Evolutionary conservation across 768 basidiomycete species (phyloP).

Genomic region (Crepidotus variabilis): DNA sequence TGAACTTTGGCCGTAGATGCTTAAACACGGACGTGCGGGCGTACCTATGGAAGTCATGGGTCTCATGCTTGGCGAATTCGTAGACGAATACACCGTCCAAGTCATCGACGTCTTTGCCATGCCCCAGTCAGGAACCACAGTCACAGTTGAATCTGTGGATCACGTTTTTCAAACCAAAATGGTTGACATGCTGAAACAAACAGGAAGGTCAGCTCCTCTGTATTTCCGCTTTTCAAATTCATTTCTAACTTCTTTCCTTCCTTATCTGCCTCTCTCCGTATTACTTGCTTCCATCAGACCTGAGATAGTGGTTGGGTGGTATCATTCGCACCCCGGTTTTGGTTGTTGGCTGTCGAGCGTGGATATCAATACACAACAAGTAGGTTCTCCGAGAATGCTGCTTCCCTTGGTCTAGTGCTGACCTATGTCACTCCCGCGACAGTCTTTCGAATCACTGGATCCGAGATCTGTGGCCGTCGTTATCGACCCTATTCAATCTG

Average conservation of each 20-base stretch:
- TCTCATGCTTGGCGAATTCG: slow-evolving; percentile 95
- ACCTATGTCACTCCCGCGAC: slow-evolving; percentile 5
- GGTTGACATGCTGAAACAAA: slow-evolving; percentile 99
- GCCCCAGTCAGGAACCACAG: slow-evolving; percentile 97
- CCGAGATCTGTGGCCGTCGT: slow-evolving; percentile 94
- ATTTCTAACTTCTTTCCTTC: background rate
- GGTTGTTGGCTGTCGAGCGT: slow-evolving; percentile 99
- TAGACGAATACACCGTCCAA: slow-evolving; percentile 95
- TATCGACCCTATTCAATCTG: slow-evolving; percentile 97
- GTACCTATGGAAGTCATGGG: slow-evolving; percentile 99
- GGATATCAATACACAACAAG: slow-evolving; percentile 99
- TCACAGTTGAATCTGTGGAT: slow-evolving; percentile 96
- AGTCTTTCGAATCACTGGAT: slow-evolving; percentile 97
- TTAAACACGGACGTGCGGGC: slow-evolving; percentile 97
- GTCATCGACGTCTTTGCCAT: slow-evolving; percentile 98
- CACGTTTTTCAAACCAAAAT: slow-evolving; percentile 98
- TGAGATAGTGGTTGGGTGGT: slow-evolving; percentile 99
- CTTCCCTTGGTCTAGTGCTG: slow-evolving; percentile 7
- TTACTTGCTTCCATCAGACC: slow-evolving; percentile 44
- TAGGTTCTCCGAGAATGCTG: slow-evolving; percentile 21
- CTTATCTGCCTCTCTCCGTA: background rate
- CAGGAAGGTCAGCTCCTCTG: slow-evolving; percentile 67
- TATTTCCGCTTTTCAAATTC: background rate
- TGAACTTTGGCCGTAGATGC: slow-evolving; percentile 63
- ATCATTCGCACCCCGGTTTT: slow-evolving; percentile 99